Evolutionary conservation across 2,329 filamentous ascomycete species (phyloP).

Genomic region (Epichloe typhina): DNA sequence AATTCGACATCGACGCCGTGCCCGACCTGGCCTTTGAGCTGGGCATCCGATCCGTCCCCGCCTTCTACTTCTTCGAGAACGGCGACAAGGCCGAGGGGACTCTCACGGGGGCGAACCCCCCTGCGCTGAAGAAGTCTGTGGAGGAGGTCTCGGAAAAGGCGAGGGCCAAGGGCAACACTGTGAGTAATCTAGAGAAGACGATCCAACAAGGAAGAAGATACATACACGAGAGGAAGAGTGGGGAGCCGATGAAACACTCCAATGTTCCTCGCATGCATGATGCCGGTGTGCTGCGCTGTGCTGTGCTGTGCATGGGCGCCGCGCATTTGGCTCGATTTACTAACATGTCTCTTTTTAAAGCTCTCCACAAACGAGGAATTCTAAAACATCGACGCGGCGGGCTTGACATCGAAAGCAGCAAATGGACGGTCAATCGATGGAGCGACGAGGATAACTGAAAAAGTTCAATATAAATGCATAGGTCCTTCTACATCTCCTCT

Average conservation of each 20-base stretch:
- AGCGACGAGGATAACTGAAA: no score
- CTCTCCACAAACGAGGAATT: constrained; percentile 13
- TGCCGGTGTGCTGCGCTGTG: no score
- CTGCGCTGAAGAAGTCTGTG: constrained; percentile 18
- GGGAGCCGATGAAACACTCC: not conserved
- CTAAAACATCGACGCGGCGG: constrained; percentile 7
- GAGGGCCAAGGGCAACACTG: constrained; percentile 10
- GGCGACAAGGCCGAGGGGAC: constrained; percentile 30
- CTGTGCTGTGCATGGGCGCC: no score
- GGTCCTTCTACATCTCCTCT: no score
- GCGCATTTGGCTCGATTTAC: not conserved
- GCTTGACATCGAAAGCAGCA: not conserved
- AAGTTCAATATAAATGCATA: no score
- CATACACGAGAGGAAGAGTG: not conserved
- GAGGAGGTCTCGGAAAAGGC: constrained; percentile 14
- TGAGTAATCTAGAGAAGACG: constrained; percentile 5
- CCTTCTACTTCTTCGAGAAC: constrained; percentile 47
- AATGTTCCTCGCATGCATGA: no score
- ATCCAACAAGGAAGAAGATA: not conserved
- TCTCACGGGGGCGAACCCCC: constrained; percentile 26
- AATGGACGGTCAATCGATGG: no score
- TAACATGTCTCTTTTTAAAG: constrained; percentile 1
- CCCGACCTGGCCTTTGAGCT: constrained; percentile 36
- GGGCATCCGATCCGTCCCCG: constrained; percentile 42
- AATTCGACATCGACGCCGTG: constrained; percentile 44